phyloP scores from a whole-genome alignment of 2,329 filamentous ascomycete genomes.

The Macrophomina tecta region DNA sequence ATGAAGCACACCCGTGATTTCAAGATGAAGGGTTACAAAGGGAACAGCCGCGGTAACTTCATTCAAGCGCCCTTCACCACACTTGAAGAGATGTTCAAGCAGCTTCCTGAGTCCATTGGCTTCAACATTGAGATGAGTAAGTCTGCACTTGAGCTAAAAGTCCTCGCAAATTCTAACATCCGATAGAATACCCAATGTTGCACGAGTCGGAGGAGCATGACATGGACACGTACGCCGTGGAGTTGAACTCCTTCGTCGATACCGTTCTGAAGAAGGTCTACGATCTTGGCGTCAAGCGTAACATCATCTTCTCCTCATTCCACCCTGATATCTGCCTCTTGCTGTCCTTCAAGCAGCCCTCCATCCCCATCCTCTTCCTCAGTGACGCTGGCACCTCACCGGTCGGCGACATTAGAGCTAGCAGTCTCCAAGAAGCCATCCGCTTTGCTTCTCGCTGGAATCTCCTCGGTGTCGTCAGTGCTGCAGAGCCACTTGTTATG shows the following conservation, averaged over 20 bases:
- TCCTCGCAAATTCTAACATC: conserved; percentile 28
- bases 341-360: conserved; percentile 95
- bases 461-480: conserved; percentile 84
- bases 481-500: conserved; percentile 86
- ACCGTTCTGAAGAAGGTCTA: conserved; percentile 91
- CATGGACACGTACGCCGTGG: conserved; percentile 95
- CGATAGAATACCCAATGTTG: conserved; percentile 87
- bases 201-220: conserved; percentile 93
- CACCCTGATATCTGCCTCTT: conserved; percentile 96
- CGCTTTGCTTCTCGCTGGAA: conserved; percentile 96
- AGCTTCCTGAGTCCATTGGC: conserved; percentile 80
- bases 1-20: conserved; percentile 98
- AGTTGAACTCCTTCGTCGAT: conserved; percentile 96
- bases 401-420: conserved; percentile 88
- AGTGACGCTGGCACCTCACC: conserved; percentile 83
- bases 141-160: conserved; percentile 34
- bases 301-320: conserved; percentile 96
- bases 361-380: conserved; percentile 92
- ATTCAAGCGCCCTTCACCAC: conserved; percentile 97
- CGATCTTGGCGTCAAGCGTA: conserved; percentile 78
- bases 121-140: conserved; percentile 97
- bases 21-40: conserved; percentile 94
- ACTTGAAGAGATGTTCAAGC: conserved; percentile 87
- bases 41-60: conserved; percentile 89
- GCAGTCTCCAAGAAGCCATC: conserved; percentile 91